Base-by-base conservation (phyloP, 345 rosid species). In the Populus deltoides region DNA sequence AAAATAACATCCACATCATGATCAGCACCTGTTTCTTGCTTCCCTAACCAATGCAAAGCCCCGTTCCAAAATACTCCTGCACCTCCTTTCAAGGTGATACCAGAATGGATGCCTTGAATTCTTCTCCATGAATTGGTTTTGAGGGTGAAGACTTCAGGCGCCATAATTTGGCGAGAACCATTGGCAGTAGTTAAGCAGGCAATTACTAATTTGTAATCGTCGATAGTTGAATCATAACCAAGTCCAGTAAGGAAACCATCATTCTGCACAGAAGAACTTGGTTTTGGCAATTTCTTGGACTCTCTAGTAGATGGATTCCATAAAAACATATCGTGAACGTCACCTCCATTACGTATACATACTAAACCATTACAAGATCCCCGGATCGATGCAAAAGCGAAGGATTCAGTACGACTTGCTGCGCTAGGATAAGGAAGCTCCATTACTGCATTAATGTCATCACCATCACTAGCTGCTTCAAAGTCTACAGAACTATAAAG, bases 321-420 rank as follows among this genome's bases (percentile, higher is more conserved):
- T 25, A 84, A 45, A 68, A 84, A 73, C 53, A 84, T 11, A 35
- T 63, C 43, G 8, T 67, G 49, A 75, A 51, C 68, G 20, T 79
- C 85, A 41, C 11, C 45, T 41, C 45, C 45, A 15, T 80, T 78
- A 12, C 62, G 75, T 77, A 83, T 61, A 22, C 85, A 84, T 16
- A 84, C 33, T 80, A 86, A 67, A 18, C 90, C 90, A 36, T 87
- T 38, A 38, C 86, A 86, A 7, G 87, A 81, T 70, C 88, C 87
- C 72, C 78, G 59, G 59, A 84, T 74, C 20, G 82, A 76, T n/a
- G 4, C 41, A 20, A 67, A 35, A 8, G 45, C 35, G 24, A 63
- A 39, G 25, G n/a, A 7, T 7, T 27, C 38, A 20, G 22, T 31
- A 7, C 10, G 59, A 29, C 71, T 65, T 25, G 45, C 61, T 0